Evolutionary conservation across 352 stramenopile genomes (phyloP), one percentile per base, ranked within the genome.

Genomic region (Phytophthora kernoviae): DNA sequence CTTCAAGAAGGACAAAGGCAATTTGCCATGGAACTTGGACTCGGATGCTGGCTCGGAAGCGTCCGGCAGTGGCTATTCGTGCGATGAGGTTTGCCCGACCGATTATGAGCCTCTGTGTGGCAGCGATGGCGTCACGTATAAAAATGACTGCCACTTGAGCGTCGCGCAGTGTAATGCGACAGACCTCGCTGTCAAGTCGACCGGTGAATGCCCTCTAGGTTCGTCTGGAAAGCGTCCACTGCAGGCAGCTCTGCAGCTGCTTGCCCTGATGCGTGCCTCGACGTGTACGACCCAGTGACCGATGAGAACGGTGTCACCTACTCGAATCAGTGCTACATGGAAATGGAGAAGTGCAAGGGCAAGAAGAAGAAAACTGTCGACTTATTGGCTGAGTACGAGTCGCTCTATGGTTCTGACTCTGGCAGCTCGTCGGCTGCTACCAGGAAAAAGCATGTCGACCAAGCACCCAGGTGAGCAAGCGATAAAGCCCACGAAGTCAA

Each of bases 251-350:
- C 49, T 1, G 39, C 11, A 9, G 12, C 27, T 12, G 54, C 39
- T 3, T 79, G 70, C n/a, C 68, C 71, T 40, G 56, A 71, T 32
- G 52, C 61, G 15, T 80, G 71, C 42, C 21, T 72, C 36, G 69
- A 81, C 24, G 68, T 78, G 26, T 79, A 77, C 37, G 52, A 70
- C 14, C 69, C 73, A 5, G 61, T 77, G 5, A 75, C 59, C 40
- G 68, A 75, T 18, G 66, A 67, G 33, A 65, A 70, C 39, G 70
- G 70, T 20, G 58, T 65, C 26, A 77, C 58, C 15, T 83, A 78
- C 49, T 44, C 54, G 12, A 83, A 77, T 50, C 45, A 58, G 54
- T 83, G 73, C 41, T 75, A 73, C 50, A 63, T 83, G 48, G 44
- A 48, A 6, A 71, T 75, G 44, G 58, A 48, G 1, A 61, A 71